Conservation (phyloP, 2,329 filamentous ascomycete species). For the Xylaria sp. region DNA sequence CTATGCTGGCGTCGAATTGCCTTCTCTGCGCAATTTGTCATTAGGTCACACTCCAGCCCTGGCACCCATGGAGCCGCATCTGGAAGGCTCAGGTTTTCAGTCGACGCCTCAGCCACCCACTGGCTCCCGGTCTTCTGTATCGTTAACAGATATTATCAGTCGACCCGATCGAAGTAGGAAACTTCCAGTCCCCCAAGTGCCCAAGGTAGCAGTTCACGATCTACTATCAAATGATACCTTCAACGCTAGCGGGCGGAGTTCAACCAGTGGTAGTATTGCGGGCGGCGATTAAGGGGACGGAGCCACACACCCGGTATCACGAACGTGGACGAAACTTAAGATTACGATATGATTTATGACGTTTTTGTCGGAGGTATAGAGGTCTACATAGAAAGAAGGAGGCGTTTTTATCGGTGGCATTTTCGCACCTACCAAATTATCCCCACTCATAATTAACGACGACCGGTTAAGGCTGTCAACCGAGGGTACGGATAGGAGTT, state of each 20-base stretch:
- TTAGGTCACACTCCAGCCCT: slow-evolving; percentile 67
- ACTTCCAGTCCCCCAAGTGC: slow-evolving; percentile 89
- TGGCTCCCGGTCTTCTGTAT: slow-evolving; percentile 68
- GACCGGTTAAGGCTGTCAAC: slow-evolving; percentile 34
- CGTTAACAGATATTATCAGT: slow-evolving; percentile 92
- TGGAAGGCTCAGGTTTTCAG: slow-evolving; percentile 58
- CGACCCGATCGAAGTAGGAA: slow-evolving; percentile 88
- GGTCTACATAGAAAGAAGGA: slow-evolving; percentile 48
- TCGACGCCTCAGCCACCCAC: slow-evolving; percentile 54
- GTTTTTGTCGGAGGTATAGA: slow-evolving; percentile 45
- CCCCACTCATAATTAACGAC: slow-evolving; percentile 43
- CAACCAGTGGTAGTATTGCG: slow-evolving; percentile 79
- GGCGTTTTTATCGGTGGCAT: slow-evolving; percentile 43
- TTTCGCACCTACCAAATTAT: slow-evolving; percentile 24
- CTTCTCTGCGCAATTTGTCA: slow-evolving; percentile 78
- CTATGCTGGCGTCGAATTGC: slow-evolving; percentile 82
- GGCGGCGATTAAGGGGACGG: slow-evolving; percentile 75
- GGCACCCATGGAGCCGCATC: slow-evolving; percentile 68
- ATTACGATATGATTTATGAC: slow-evolving; percentile 50
- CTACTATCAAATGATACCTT: slow-evolving; percentile 74
- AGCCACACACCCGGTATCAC: slow-evolving; percentile 45
- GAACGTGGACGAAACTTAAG: slow-evolving; percentile 26
- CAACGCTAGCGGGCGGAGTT: slow-evolving; percentile 80
- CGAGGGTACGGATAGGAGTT: slow-evolving; percentile 36
- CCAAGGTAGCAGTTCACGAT: slow-evolving; percentile 88